Percentiles rank a stretch among this genome's conserved stretches.
Evolutionary conservation across 192 early-diverging fungal species (phyloP).

Genomic region (Coemansia umbellata): DNA sequence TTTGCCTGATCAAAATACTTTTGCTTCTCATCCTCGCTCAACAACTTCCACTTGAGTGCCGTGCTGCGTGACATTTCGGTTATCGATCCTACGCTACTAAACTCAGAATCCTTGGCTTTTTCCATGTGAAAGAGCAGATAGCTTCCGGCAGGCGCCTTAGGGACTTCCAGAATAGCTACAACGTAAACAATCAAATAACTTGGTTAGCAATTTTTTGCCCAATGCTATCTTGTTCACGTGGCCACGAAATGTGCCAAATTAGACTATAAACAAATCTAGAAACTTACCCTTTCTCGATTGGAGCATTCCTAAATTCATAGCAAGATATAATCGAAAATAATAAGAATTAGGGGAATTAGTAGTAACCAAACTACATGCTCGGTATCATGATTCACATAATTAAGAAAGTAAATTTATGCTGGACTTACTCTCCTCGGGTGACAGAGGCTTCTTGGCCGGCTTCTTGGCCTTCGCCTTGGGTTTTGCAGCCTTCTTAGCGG

Average conservation of each 20-base stretch:
- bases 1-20: not conserved
- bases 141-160: not conserved
- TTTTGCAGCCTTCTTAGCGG: constrained; percentile 4
- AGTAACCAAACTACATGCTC: too few relatives aligned
- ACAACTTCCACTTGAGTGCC: constrained; percentile 13
- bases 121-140: not conserved
- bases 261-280: too few relatives aligned
- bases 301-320: too few relatives aligned
- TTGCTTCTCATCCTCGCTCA: constrained; percentile 16
- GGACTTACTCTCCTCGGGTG: not conserved
- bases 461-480: constrained; percentile 5
- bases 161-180: not conserved
- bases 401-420: too few relatives aligned
- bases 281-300: too few relatives aligned
- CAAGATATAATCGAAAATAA: too few relatives aligned
- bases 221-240: too few relatives aligned
- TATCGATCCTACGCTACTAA: not conserved
- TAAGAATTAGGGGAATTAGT: too few relatives aligned
- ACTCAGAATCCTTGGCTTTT: not conserved
- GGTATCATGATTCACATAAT: too few relatives aligned
- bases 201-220: too few relatives aligned
- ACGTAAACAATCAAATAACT: too few relatives aligned
- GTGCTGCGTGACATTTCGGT: constrained; percentile 2
- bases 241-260: too few relatives aligned
- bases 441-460: constrained; percentile 6